Evolutionary conservation across 2,329 filamentous ascomycete species (phyloP).

Genomic region (Dothistroma septosporum): DNA sequence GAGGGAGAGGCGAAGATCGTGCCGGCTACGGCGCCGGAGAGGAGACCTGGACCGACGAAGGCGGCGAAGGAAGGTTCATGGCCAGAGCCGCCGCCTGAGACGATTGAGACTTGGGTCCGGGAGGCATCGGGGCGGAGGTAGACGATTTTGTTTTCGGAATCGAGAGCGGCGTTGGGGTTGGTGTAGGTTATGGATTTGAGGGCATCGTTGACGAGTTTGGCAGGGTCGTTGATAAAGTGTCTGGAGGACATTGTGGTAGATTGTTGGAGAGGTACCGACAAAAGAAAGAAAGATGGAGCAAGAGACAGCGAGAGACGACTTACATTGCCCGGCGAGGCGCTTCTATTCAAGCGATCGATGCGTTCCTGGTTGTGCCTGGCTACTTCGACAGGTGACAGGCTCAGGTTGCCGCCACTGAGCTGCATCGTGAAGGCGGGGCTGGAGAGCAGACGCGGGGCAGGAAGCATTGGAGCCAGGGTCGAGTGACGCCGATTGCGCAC

Average conservation of each 20-base stretch:
- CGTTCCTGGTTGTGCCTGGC: no score
- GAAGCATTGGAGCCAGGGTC: not conserved
- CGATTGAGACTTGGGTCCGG: constrained; percentile 64
- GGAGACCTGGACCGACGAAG: constrained; percentile 77
- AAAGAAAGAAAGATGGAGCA: not conserved
- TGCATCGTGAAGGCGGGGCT: not conserved
- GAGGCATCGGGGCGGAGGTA: constrained; percentile 62
- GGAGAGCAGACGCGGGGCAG: not conserved
- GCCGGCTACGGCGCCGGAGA: constrained; percentile 77
- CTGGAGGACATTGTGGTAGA: constrained; percentile 44
- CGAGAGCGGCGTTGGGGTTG: constrained; percentile 78
- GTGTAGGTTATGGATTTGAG: constrained; percentile 73
- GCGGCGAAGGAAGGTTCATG: constrained; percentile 85
- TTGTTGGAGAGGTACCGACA: not conserved
- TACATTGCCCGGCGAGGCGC: not conserved
- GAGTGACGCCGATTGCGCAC: not conserved
- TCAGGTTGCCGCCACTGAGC: not conserved
- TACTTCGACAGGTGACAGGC: no score
- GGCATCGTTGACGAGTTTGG: constrained; percentile 70
- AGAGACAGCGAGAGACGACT: not conserved
- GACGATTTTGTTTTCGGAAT: constrained; percentile 75
- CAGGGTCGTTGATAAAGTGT: constrained; percentile 85
- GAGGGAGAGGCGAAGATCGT: constrained; percentile 81
- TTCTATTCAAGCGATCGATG: not conserved
- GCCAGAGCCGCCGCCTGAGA: constrained; percentile 84